Base-by-base conservation (phyloP, 1,284 basidiomycete species). In the Hortiboletus rubellus region DNA sequence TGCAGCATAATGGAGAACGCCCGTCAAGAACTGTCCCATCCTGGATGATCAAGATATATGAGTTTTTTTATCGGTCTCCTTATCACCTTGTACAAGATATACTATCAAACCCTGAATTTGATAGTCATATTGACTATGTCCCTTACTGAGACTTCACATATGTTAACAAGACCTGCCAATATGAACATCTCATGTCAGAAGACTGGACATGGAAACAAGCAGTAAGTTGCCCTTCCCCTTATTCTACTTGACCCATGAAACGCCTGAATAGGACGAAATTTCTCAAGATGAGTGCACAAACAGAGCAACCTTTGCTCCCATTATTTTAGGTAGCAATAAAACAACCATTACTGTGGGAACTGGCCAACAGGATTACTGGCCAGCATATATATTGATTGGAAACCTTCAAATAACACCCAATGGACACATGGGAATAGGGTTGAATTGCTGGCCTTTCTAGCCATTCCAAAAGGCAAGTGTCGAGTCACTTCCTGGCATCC, bases 181-280 rank as follows among this genome's bases (percentile, higher is more conserved):
- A 53, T 18, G n/a, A 51, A 22, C 46, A 65, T 18, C 37, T 69
- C 33, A 64, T 68, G 61, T 64, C 54, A 4, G 66, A 57, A n/a
- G 46, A 59, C 15, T 59, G 50, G 58, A 50, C 54, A 36, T 59
- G 57, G 50, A 30, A 0, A 15, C 55, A 59, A 49, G 55, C 45
- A 12, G 59, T 61, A 30, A 27, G 27, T 27, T 17, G 46, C 33
- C 5, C n/a, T 38, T 27, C 27, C 27, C 27, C 27, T 27, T 27
- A 27, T 27, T 27, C 27, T 27, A 27, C 27, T 27, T 27, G 27
- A 27, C 27, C 4, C 27, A 27, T 27, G 3, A 27, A 27, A 27
- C 3, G 27, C 27, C 27, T 27, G 27, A 27, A 27, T 27, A 27
- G 27, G 27, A 27, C 6, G 27, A 27, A 27, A 27, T 27, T 27